Evolutionary conservation across 2,329 filamentous ascomycete genomes (phyloP).

Genomic region (Trichoderma citrinoviride): DNA sequence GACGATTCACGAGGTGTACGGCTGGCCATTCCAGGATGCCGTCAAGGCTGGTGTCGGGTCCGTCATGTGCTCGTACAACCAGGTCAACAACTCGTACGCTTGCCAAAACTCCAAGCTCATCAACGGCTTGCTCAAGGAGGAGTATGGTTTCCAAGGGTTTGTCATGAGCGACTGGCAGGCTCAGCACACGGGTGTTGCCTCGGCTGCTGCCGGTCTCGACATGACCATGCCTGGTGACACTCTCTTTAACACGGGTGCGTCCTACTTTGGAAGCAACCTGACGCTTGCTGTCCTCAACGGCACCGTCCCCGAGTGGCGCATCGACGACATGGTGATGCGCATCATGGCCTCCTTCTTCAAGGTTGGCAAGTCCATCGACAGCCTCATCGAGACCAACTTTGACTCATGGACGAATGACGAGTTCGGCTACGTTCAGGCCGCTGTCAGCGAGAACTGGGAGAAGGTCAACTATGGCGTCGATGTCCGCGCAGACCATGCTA

Average conservation of each 20-base stretch:
- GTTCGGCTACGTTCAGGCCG: conserved; percentile 65
- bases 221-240: conserved; percentile 91
- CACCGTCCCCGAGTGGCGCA: conserved; percentile 78
- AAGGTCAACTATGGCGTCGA: conserved; percentile 80
- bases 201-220: conserved; percentile 71
- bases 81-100: conserved; percentile 74
- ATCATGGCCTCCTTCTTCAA: conserved; percentile 72
- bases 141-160: conserved; percentile 79
- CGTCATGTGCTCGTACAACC: conserved; percentile 70
- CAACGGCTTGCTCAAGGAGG: conserved; percentile 74
- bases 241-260: conserved; percentile 66
- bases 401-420: conserved; percentile 82
- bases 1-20: conserved; percentile 71
- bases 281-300: conserved; percentile 87
- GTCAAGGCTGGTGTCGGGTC: conserved; percentile 64
- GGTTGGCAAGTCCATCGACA: conserved; percentile 53
- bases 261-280: conserved; percentile 83
- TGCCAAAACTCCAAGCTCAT: conserved; percentile 77
- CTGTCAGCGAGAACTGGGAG: conserved; percentile 58
- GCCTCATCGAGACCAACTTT: conserved; percentile 67
- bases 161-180: conserved; percentile 80
- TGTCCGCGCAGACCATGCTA: conserved; percentile 72
- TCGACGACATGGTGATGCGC: conserved; percentile 90
- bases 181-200: conserved; percentile 66
- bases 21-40: conserved; percentile 76